Evolutionary conservation across 1,139 yeast genomes (phyloP), one percentile per base, ranked within the genome.

Genomic region (Saccharomyces hybrid): DNA sequence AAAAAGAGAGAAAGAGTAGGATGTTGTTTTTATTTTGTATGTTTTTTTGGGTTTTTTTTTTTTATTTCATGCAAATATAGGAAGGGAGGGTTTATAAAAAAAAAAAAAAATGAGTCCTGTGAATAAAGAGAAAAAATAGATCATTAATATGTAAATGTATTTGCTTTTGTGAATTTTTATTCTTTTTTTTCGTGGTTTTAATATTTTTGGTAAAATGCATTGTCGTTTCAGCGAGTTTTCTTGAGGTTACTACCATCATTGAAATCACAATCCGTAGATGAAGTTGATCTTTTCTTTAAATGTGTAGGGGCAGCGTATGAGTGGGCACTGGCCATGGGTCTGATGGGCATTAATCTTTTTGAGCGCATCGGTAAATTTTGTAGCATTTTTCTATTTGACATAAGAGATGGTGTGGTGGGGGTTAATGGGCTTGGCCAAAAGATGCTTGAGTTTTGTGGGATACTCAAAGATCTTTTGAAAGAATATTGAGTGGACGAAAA

Each of bases 231-330:
- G 47, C 47, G 42, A 64, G 61, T 51, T 65, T 65, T 46, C 52
- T 48, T 31, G 57, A 52, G 19, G 55, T 55, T 28, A 60, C 62
- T 38, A 38, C 57, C 54, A 31, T 60, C 64, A 48, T 59, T 62
- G 57, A 65, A 66, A 34, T 62, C 66, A 12, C 64, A 54, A 27
- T 64, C 68, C 64, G 60, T 58, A 14, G 55, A 51, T 2, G 68
- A 61, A 11, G 68, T 62, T 27, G 63, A 60, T 54, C 68, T 62
- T 51, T 66, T 65, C 11, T 38, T 38, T 11, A 38, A 4, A 0
- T 38, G 44, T 9, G 44, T 38, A 5, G 44, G 44, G n/a, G 26
- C 44, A 8, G 44, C 24, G 24, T 6, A 38, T 16, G 44, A 4
- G 26, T 38, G 44, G 1, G 44, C 26, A 38, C 6, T 38, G 44